These are phyloP conservation scores for Apiospora saccharicola DNA, from an alignment of 2,329 filamentous ascomycete species.

Conservation along the genomic window DNA sequence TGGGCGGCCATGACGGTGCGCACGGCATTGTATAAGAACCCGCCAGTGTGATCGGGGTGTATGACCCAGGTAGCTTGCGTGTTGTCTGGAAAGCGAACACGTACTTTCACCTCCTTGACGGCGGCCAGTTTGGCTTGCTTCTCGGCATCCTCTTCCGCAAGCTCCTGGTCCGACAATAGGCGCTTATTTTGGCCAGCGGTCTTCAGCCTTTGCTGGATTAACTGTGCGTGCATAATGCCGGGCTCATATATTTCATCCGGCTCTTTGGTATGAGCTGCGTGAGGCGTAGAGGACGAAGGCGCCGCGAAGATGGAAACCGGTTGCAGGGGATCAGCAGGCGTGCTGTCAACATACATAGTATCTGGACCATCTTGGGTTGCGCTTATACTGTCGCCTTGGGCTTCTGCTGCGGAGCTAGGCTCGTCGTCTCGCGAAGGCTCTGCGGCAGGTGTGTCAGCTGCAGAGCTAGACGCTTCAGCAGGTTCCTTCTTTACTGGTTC, in stretches of 20 bases:
- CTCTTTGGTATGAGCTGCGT: constrained; percentile 72
- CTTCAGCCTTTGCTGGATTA: constrained; percentile 73
- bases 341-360: constrained; percentile 40
- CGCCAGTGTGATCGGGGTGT: constrained; percentile 71
- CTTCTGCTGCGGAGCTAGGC: neutral
- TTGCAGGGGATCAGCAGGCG: constrained; percentile 44
- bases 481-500: constrained; percentile 26
- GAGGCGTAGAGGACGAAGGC: constrained; percentile 75
- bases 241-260: constrained; percentile 80
- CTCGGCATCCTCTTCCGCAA: constrained; percentile 72
- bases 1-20: constrained; percentile 71
- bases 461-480: constrained; percentile 27
- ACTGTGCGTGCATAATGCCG: constrained; percentile 77
- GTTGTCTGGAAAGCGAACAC: constrained; percentile 88
- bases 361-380: constrained; percentile 29
- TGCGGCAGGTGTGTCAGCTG: constrained; percentile 21
- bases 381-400: constrained; percentile 7
- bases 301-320: constrained; percentile 79
- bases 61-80: constrained; percentile 79
- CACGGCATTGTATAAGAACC: constrained; percentile 78
- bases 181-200: constrained; percentile 73
- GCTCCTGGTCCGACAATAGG: constrained; percentile 82
- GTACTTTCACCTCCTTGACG: constrained; percentile 74
- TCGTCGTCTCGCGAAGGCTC: neutral
- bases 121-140: constrained; percentile 71